Evolutionary conservation across 495 filamentous ascomycete genomes (phyloP).

Genomic region (Penicillium crystallinum): DNA sequence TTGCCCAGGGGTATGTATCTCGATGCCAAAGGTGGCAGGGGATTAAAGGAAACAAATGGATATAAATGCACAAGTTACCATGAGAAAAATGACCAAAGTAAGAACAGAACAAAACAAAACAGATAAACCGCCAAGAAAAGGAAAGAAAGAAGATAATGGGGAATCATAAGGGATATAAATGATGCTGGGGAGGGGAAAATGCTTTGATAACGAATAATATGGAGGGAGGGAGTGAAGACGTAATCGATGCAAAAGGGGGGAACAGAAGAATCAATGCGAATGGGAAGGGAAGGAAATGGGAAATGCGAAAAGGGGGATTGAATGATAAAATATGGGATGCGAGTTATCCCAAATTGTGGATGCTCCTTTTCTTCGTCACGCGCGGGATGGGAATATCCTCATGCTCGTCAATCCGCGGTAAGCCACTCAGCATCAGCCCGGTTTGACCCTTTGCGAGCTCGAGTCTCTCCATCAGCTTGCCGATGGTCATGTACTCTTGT

Average conservation of each 20-base stretch:
- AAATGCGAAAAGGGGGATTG: neutral
- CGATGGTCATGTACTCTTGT: constrained; percentile 76
- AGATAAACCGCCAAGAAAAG: neutral
- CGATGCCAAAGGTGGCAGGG: neutral
- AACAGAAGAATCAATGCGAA: constrained; percentile 9
- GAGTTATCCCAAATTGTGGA: constrained; percentile 37
- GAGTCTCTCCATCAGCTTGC: constrained; percentile 85
- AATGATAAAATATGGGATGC: neutral
- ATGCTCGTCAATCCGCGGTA: constrained; percentile 59
- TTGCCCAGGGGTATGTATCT: neutral
- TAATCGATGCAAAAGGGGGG: neutral
- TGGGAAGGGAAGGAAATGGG: neutral
- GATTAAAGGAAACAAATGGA: neutral
- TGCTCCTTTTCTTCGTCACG: constrained; percentile 51
- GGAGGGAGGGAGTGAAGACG: neutral
- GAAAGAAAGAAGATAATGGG: neutral
- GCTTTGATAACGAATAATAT: neutral
- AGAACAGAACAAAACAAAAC: neutral
- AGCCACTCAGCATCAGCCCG: constrained; percentile 56
- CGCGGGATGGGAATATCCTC: constrained; percentile 29
- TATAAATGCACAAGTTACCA: neutral
- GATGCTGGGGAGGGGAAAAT: neutral
- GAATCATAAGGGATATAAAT: neutral
- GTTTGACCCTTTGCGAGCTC: constrained; percentile 57
- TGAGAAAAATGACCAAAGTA: neutral